Conservation (phyloP, 495 filamentous ascomycete species). For the Aspergillus wentii region DNA sequence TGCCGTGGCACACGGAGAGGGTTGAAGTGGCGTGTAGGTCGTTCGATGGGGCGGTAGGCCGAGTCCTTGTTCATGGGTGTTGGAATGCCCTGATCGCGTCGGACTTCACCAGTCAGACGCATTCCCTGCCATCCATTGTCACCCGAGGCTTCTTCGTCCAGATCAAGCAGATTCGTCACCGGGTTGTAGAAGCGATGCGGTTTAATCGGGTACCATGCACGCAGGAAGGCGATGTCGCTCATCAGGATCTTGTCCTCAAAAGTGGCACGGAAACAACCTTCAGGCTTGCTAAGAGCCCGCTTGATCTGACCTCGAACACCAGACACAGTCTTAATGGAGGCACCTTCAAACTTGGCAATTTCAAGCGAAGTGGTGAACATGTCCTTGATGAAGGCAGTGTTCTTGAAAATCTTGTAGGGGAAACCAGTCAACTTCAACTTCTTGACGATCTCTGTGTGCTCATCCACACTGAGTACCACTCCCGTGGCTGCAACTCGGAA, state of each 20-base stretch:
- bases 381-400: constrained; percentile 97
- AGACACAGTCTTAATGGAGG: constrained; percentile 89
- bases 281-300: constrained; percentile 81
- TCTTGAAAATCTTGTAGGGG: constrained; percentile 98
- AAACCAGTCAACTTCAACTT: constrained; percentile 92
- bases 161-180: constrained; percentile 79
- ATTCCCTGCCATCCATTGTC: constrained; percentile 71
- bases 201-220: constrained; percentile 94
- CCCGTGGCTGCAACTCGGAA: constrained; percentile 95
- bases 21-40: constrained; percentile 83
- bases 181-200: constrained; percentile 96
- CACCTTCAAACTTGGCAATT: constrained; percentile 97
- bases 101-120: constrained; percentile 92
- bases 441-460: constrained; percentile 94
- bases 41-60: constrained; percentile 76
- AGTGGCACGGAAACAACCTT: constrained; percentile 90
- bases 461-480: constrained; percentile 87
- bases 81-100: constrained; percentile 65
- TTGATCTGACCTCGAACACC: constrained; percentile 97
- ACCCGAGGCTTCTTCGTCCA: constrained; percentile 25
- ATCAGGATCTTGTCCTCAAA: constrained; percentile 98
- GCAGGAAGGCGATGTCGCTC: constrained; percentile 90
- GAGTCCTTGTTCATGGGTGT: constrained; percentile 78
- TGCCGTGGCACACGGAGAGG: constrained; percentile 82
- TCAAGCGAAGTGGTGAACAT: constrained; percentile 94